Evolutionary conservation across 2,329 filamentous ascomycete species (phyloP).

Genomic region (Delphinella strobiligena): DNA sequence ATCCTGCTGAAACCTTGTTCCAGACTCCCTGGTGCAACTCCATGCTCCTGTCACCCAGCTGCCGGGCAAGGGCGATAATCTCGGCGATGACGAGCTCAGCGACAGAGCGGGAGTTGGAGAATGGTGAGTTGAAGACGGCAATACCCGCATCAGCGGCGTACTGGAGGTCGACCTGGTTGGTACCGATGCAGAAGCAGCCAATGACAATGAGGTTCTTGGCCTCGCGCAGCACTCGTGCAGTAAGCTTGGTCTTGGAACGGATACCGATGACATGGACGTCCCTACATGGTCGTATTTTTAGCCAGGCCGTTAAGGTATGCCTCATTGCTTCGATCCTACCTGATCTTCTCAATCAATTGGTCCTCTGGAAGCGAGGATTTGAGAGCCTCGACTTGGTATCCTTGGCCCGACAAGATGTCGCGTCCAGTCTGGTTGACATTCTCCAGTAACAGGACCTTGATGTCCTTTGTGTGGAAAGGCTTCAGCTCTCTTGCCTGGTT

Average conservation of each 20-base stretch:
- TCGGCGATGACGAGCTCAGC: slow-evolving; percentile 92
- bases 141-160: slow-evolving; percentile 77
- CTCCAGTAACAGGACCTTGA: slow-evolving; percentile 90
- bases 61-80: slow-evolving; percentile 82
- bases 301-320: not conserved
- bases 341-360: slow-evolving; percentile 92
- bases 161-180: slow-evolving; percentile 83
- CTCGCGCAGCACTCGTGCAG: slow-evolving; percentile 67
- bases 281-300: slow-evolving; percentile 31
- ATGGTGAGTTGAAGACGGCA: slow-evolving; percentile 97
- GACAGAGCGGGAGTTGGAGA: slow-evolving; percentile 93
- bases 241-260: slow-evolving; percentile 93
- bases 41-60: slow-evolving; percentile 82
- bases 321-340: slow-evolving; percentile 33
- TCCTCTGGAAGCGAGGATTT: slow-evolving; percentile 87
- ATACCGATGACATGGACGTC: slow-evolving; percentile 97
- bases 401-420: slow-evolving; percentile 70
- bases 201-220: slow-evolving; percentile 92
- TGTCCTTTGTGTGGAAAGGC: slow-evolving; percentile 88
- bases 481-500: slow-evolving; percentile 66
- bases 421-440: slow-evolving; percentile 89
- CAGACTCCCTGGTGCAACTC: slow-evolving; percentile 91
- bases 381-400: slow-evolving; percentile 87
- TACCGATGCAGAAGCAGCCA: slow-evolving; percentile 98
- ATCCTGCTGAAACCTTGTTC: slow-evolving; percentile 95